Conservation (phyloP, 2,329 filamentous ascomycete species). For the Colletotrichum destructivum region DNA sequence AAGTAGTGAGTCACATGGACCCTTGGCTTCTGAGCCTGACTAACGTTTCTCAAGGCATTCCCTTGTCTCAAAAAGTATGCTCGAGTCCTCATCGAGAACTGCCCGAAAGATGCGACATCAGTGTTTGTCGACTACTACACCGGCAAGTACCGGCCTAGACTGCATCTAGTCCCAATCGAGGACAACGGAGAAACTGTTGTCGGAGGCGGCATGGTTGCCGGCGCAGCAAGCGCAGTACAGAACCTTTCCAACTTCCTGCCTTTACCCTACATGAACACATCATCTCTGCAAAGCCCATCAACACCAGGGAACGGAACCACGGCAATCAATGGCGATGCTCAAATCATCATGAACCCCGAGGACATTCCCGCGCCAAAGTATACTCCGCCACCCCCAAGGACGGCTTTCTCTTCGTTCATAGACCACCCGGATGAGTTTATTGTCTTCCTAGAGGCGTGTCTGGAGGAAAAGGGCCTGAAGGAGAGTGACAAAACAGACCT, state of each 20-base stretch:
- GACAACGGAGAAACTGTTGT: slow-evolving; percentile 56
- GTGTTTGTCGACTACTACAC: slow-evolving; percentile 97
- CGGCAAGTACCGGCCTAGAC: slow-evolving; percentile 82
- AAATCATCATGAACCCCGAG: slow-evolving; percentile 66
- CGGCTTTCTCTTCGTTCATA: slow-evolving; percentile 96
- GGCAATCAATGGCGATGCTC: slow-evolving; percentile 61
- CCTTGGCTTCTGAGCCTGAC: slow-evolving; percentile 17
- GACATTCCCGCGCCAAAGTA: slow-evolving; percentile 71
- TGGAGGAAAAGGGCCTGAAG: slow-evolving; percentile 79
- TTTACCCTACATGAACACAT: slow-evolving; percentile 85
- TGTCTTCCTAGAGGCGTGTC: slow-evolving; percentile 89
- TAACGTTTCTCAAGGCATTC: slow-evolving; percentile 75
- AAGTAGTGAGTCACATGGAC: slow-evolving; percentile 69
- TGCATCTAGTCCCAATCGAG: slow-evolving; percentile 63
- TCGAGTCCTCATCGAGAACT: slow-evolving; percentile 89
- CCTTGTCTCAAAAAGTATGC: slow-evolving; percentile 95
- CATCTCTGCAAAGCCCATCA: slow-evolving; percentile 68
- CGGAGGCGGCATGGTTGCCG: slow-evolving; percentile 62
- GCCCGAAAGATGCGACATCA: slow-evolving; percentile 84
- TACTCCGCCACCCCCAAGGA: slow-evolving; percentile 84
- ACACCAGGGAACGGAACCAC: slow-evolving; percentile 66
- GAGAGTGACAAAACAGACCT: slow-evolving; percentile 86
- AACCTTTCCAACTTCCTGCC: slow-evolving; percentile 89
- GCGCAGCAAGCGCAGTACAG: slow-evolving; percentile 84
- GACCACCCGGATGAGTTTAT: slow-evolving; percentile 95